Evolutionary conservation across 1,139 yeast genomes (phyloP), one percentile per base, ranked within the genome.

Genomic region (Magnusiomyces clavatus): DNA sequence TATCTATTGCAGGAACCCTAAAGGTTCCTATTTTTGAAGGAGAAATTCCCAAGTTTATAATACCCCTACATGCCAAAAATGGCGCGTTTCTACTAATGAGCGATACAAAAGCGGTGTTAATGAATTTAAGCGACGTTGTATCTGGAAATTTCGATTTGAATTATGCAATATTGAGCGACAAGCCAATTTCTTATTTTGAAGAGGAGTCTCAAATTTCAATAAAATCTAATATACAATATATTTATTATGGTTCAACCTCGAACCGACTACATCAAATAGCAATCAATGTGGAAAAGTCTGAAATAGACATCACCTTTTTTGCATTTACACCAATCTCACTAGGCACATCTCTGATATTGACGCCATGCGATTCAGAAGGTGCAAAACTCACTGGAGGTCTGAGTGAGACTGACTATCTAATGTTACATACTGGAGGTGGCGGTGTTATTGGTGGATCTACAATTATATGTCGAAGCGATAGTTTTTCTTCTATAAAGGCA

Each of bases 51-150:
- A 16, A 16, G 16, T 44, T 44, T 19, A 44, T 44, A 39, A 44
- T 44, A 34, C 47, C 47, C 17, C 11, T 44, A 44, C 35, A n/a
- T 44, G 35, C 40, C 2, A 24, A 14, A 11, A 24, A 17, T 34
- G 47, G 47, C 24, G 47, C 40, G 3, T 34, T 44, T 44, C 39
- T 44, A 13, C 11, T 44, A 6, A 14, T 44, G 10, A 34, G 31
- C n/a, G 13, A 19, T 4, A 24, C 12, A 34, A 16, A 16, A 14
- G 47, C 29, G 3, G 12, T 38, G 14, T 16, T 44, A 13, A 16
- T 44, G 12, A 44, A 38, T 16, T 14, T 35, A 16, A 44, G 35
- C 16, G 47, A 44, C 12, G 17, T 34, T 11, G 47, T 44, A 5
- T 44, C 47, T 11, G 47, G 40, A 14, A 44, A 38, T 2, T 36